These are phyloP conservation scores for Boletales sp. DNA, from an alignment of 768 basidiomycete genomes.

Conservation along the genomic window DNA sequence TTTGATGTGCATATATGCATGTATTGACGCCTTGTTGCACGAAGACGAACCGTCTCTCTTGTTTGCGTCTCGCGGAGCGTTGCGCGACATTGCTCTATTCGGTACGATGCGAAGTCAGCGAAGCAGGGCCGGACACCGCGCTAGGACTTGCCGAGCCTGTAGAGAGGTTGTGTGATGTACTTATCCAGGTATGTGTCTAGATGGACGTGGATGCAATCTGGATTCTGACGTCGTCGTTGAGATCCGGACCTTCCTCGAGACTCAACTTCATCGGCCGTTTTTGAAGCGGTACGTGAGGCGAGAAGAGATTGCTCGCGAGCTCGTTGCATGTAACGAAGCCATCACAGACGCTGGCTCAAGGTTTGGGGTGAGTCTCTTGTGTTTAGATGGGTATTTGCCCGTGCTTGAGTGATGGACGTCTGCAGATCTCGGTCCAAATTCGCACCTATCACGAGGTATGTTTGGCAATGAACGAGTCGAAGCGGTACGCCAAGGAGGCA, in stretches of 20 bases:
- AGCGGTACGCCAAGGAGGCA: slow-evolving; percentile 17
- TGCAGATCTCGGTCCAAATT: slow-evolving; percentile 46
- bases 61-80: slow-evolving; percentile 67
- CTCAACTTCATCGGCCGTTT: slow-evolving; percentile 66
- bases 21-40: background rate
- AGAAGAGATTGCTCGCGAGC: slow-evolving; percentile 58
- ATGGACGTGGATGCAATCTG: background rate
- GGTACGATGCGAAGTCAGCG: slow-evolving; percentile 56
- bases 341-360: slow-evolving; percentile 44
- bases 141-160: slow-evolving; percentile 52
- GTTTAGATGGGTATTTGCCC: background rate
- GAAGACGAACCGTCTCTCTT: slow-evolving; percentile 65
- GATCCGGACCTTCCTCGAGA: slow-evolving; percentile 53
- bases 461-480: slow-evolving; percentile 29
- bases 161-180: slow-evolving; percentile 21
- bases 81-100: slow-evolving; percentile 67
- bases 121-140: slow-evolving; percentile 51
- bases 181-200: slow-evolving; percentile 42
- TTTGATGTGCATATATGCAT: background rate
- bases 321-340: slow-evolving; percentile 48
- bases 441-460: slow-evolving; percentile 52
- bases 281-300: slow-evolving; percentile 75
- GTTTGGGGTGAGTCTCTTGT: slow-evolving; percentile 19
- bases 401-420: background rate
- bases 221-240: slow-evolving; percentile 11